These are phyloP conservation scores for Verticillium nonalfalfae DNA, from an alignment of 2,329 filamentous ascomycete genomes.

Conservation along the genomic window DNA sequence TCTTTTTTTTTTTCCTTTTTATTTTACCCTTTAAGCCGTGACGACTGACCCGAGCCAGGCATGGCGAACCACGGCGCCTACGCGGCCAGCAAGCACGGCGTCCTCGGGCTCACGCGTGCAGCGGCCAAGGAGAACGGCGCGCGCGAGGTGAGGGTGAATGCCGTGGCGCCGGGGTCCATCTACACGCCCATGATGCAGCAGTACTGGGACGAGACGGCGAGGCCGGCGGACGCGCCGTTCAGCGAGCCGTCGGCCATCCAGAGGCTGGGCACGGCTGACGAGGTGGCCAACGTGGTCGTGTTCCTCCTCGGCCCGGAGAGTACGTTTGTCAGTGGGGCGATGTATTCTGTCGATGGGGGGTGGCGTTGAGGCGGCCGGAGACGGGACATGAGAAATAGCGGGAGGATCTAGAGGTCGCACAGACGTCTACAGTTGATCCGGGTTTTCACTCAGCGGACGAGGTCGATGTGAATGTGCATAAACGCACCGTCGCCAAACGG, in stretches of 20 bases:
- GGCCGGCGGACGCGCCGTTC: neutral
- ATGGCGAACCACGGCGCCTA: slow-evolving; percentile 24
- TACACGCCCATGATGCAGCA: slow-evolving; percentile 16
- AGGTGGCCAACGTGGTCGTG: slow-evolving; percentile 25
- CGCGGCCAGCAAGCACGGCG: slow-evolving; percentile 28
- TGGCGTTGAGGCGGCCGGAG: neutral
- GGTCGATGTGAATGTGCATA: too few relatives aligned
- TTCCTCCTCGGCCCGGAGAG: slow-evolving; percentile 28
- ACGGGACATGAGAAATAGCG: neutral
- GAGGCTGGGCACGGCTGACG: slow-evolving; percentile 4
- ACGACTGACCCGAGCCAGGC: slow-evolving; percentile 6
- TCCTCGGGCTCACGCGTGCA: slow-evolving; percentile 24
- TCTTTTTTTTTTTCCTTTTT: too few relatives aligned
- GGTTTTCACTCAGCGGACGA: too few relatives aligned
- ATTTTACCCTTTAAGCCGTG: too few relatives aligned
- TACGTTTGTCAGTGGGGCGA: slow-evolving; percentile 26
- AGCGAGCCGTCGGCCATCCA: neutral
- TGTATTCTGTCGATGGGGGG: slow-evolving; percentile 6
- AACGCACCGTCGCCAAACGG: too few relatives aligned
- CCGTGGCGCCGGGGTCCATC: slow-evolving; percentile 22
- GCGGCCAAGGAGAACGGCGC: slow-evolving; percentile 30
- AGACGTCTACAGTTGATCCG: too few relatives aligned
- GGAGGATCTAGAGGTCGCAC: too few relatives aligned
- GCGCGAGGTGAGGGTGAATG: slow-evolving; percentile 33
- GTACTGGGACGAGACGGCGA: neutral